phyloP scores from a whole-genome alignment of 1,284 basidiomycete species.

The Athelia psychrophila region DNA sequence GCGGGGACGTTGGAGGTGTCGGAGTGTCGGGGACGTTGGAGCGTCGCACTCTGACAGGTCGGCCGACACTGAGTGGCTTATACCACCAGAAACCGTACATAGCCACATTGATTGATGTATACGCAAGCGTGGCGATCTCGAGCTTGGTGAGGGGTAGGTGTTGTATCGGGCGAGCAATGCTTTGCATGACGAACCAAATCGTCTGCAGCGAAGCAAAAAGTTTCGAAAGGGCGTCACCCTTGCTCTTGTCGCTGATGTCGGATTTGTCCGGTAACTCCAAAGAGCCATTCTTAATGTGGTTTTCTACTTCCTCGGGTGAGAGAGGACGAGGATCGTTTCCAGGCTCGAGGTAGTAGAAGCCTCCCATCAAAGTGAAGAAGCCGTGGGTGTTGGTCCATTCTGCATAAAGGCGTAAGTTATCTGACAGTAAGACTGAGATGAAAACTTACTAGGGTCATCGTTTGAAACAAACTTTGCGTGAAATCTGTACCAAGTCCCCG shows the following conservation, averaged over 20 bases:
- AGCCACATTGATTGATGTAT: neutral
- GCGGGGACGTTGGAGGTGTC: neutral
- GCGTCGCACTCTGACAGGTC: neutral
- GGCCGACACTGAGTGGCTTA: conserved; percentile 6
- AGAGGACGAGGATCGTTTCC: neutral
- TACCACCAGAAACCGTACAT: conserved; percentile 9
- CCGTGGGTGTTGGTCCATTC: conserved; percentile 5
- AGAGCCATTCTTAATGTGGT: conserved; percentile 3
- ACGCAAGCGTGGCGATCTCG: conserved; percentile 8
- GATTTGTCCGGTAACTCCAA: neutral
- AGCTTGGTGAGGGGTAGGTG: conserved; percentile 6
- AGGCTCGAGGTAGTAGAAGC: conserved; percentile 2
- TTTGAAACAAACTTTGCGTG: neutral
- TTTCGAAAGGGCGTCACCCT: neutral
- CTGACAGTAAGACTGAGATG: neutral
- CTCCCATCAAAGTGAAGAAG: conserved; percentile 7
- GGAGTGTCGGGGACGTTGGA: neutral
- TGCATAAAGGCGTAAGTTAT: neutral
- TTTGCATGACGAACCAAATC: conserved; percentile 9
- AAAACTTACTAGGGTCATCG: neutral
- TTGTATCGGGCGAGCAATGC: conserved; percentile 6
- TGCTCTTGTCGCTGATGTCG: neutral
- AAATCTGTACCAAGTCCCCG: no score
- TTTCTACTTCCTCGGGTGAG: conserved; percentile 2
- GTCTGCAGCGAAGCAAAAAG: neutral